Percentiles rank a stretch among this genome's conserved stretches.
Conservation (phyloP, 2,329 filamentous ascomycete genomes). For the Cladosporium cucumerinum region DNA sequence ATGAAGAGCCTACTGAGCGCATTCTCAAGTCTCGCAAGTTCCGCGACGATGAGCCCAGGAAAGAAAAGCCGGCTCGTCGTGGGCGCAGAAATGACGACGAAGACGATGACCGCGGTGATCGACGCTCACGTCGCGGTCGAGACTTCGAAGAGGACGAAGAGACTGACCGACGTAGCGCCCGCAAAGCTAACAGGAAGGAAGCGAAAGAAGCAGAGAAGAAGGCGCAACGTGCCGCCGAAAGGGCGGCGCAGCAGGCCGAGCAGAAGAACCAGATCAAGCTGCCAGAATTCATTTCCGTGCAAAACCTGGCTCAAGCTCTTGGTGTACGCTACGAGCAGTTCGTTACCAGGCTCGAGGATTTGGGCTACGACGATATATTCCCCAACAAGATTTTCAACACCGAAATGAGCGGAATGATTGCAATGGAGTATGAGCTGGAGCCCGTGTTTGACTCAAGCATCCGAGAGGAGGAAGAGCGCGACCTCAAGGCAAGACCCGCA, state of each 20-base stretch:
- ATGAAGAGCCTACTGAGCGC: constrained; percentile 21
- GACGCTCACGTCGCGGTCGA: constrained; percentile 22
- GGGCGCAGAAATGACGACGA: constrained; percentile 27
- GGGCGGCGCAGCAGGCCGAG: constrained; percentile 30
- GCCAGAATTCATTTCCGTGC: constrained; percentile 89
- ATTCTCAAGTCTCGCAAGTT: constrained; percentile 23
- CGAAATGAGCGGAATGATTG: constrained; percentile 85
- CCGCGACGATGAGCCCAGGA: constrained; percentile 17
- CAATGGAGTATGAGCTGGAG: constrained; percentile 89
- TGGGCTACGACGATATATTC: constrained; percentile 84
- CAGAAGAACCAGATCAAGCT: constrained; percentile 65
- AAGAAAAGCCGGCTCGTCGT: constrained; percentile 18
- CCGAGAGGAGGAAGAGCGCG: constrained; percentile 57
- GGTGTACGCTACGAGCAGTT: constrained; percentile 70
- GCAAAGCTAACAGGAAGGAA: constrained; percentile 18
- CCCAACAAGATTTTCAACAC: constrained; percentile 83
- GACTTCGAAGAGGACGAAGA: constrained; percentile 17
- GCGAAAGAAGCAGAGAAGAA: constrained; percentile 24
- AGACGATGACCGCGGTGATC: constrained; percentile 27
- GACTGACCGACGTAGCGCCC: constrained; percentile 13
- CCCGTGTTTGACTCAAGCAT: constrained; percentile 59
- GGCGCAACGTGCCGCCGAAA: constrained; percentile 26
- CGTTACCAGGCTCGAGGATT: constrained; percentile 68
- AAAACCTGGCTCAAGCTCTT: constrained; percentile 72
- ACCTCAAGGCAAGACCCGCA: constrained; percentile 67